These are phyloP conservation scores for Kalanchoe fedtschenkoi DNA, from an alignment of 164 flowering plant genomes.

Conservation along the genomic window DNA sequence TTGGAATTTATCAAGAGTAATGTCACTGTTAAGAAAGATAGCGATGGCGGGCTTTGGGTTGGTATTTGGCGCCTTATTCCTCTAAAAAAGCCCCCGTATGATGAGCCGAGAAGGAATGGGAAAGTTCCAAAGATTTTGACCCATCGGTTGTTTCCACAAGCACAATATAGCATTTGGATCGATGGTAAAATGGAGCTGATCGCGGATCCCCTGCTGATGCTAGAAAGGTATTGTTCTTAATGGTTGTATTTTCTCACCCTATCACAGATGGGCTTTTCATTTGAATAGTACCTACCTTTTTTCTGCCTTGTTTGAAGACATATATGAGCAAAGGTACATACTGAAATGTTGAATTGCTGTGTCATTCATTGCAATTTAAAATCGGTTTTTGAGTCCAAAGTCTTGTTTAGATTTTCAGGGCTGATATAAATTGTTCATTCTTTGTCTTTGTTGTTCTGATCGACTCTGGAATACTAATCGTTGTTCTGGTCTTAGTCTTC, in stretches of 20 bases:
- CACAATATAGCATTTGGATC: conserved; percentile 95
- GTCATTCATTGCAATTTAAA: too few species aligned
- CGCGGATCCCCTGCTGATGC: conserved; percentile 82
- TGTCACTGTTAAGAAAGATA: conserved; percentile 52
- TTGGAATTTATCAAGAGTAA: conserved; percentile 56
- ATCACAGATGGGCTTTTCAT: too few species aligned
- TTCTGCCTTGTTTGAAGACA: too few species aligned
- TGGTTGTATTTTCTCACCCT: background rate
- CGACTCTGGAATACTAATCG: too few species aligned
- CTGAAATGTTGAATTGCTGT: too few species aligned
- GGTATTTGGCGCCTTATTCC: conserved; percentile 88
- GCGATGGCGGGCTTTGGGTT: conserved; percentile 70
- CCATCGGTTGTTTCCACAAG: conserved; percentile 86
- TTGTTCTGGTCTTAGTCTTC: conserved; percentile 89
- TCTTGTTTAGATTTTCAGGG: too few species aligned
- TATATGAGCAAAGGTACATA: too few species aligned
- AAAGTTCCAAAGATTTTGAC: conserved; percentile 94
- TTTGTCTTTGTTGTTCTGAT: too few species aligned
- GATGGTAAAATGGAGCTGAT: conserved; percentile 98
- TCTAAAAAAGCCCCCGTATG: conserved; percentile 72
- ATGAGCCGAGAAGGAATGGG: conserved; percentile 95
- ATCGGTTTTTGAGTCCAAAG: too few species aligned
- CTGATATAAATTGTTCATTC: too few species aligned
- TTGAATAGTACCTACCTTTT: too few species aligned
- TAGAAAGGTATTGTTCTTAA: conserved; percentile 58